phyloP scores from a whole-genome alignment of 768 basidiomycete genomes.

The Gymnopilus dilepis region DNA sequence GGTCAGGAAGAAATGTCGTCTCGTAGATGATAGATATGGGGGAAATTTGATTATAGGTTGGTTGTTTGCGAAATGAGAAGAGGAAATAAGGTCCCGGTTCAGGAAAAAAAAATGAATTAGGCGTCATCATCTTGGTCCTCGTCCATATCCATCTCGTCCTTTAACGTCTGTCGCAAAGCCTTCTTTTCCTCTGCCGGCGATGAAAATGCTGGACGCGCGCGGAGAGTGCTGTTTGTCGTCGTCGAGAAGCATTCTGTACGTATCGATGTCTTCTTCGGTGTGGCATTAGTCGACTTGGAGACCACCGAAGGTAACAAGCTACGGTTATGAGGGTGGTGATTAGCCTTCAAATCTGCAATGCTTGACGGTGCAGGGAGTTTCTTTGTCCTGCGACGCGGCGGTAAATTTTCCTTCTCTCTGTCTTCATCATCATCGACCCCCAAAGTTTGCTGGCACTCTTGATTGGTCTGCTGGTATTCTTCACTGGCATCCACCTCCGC shows the following conservation, averaged over 20 bases:
- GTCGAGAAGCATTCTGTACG: slow-evolving; percentile 3
- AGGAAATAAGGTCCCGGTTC: not conserved
- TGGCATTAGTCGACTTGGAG: not conserved
- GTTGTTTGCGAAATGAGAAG: slow-evolving; percentile 3
- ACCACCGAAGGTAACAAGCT: slow-evolving; percentile 9
- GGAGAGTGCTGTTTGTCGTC: not conserved
- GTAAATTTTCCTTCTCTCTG: slow-evolving; percentile 60
- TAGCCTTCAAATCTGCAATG: not conserved
- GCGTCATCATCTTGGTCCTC: slow-evolving; percentile 25
- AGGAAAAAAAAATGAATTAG: not conserved
- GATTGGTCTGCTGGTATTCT: not conserved
- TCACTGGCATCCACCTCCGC: slow-evolving; percentile 7
- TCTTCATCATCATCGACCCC: slow-evolving; percentile 41
- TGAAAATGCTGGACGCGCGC: slow-evolving; percentile 7
- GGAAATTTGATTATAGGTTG: slow-evolving; percentile 9
- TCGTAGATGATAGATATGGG: slow-evolving; percentile 20
- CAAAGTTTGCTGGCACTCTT: slow-evolving; percentile 1
- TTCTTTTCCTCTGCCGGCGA: not conserved
- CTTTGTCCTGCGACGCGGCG: slow-evolving; percentile 50
- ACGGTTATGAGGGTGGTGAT: not conserved
- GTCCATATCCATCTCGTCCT: slow-evolving; percentile 40
- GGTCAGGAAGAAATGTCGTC: slow-evolving; percentile 21
- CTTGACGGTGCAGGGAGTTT: slow-evolving; percentile 37
- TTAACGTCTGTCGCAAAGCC: slow-evolving; percentile 26
- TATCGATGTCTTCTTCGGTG: slow-evolving; percentile 5